These are phyloP conservation scores for Lichenothelia convexa DNA, from an alignment of 495 filamentous ascomycete species.

Conservation along the genomic window DNA sequence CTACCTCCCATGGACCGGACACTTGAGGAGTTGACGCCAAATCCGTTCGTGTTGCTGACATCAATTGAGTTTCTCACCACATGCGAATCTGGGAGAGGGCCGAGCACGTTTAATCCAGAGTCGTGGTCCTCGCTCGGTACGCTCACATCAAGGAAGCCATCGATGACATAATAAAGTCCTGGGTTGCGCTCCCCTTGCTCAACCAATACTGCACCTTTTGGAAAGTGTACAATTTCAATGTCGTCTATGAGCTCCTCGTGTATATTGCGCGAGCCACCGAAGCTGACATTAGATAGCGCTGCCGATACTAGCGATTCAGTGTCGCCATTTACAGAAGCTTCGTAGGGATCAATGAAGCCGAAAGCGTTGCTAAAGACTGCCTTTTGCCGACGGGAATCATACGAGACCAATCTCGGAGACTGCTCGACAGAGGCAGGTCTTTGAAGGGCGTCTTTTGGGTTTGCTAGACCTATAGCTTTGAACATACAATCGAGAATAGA, in stretches of 20 bases:
- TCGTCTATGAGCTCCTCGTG: constrained; percentile 65
- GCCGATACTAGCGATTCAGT: constrained; percentile 65
- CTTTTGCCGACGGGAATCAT: constrained; percentile 69
- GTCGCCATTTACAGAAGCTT: constrained; percentile 64
- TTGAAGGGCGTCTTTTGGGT: constrained; percentile 38
- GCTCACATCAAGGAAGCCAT: constrained; percentile 89
- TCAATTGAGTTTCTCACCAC: neutral
- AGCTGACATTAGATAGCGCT: constrained; percentile 38
- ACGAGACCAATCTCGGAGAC: constrained; percentile 70
- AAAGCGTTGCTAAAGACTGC: constrained; percentile 81
- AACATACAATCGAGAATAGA: constrained; percentile 91
- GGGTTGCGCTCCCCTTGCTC: constrained; percentile 94
- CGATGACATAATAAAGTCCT: constrained; percentile 92
- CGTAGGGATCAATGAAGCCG: constrained; percentile 83
- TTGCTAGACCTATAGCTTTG: constrained; percentile 75
- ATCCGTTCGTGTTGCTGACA: constrained; percentile 12
- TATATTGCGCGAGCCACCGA: constrained; percentile 36
- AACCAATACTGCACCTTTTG: constrained; percentile 84
- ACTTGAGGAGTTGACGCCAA: constrained; percentile 28
- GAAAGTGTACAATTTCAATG: constrained; percentile 95
- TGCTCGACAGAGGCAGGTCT: constrained; percentile 57
- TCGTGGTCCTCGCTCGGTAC: constrained; percentile 38
- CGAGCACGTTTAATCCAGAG: constrained; percentile 15
- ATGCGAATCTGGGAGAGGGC: constrained; percentile 9
- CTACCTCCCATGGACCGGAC: constrained; percentile 1